Evolutionary conservation across 306 rosid species (phyloP).

Genomic region (Mimosa bimucronata): DNA sequence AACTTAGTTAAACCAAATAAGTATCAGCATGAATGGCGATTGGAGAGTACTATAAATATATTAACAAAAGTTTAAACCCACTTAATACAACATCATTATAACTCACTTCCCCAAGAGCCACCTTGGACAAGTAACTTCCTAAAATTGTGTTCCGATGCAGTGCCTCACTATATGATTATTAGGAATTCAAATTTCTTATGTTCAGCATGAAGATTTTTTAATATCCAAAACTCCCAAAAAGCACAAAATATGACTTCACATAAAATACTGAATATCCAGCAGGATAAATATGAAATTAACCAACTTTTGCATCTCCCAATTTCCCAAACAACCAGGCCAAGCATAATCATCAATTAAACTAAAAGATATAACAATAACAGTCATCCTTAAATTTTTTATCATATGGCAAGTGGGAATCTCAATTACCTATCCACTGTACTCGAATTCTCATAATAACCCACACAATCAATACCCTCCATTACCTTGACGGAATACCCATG

Average conservation of each 20-base stretch:
- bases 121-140: slow-evolving; percentile 17
- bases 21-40: not conserved
- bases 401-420: slow-evolving; percentile 15
- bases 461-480: not conserved
- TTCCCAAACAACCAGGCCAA: slow-evolving; percentile 19
- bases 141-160: slow-evolving; percentile 28
- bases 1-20: slow-evolving; percentile 26
- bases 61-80: slow-evolving; percentile 24
- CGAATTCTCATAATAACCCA: slow-evolving; percentile 28
- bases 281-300: not conserved
- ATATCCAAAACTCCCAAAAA: not conserved
- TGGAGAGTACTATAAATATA: not conserved
- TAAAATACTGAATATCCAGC: slow-evolving; percentile 21
- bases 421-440: slow-evolving; percentile 21
- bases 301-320: slow-evolving; percentile 9
- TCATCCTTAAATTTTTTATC: slow-evolving; percentile 13
- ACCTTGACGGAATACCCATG: not conserved
- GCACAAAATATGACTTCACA: not conserved
- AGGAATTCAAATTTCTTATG: slow-evolving; percentile 7
- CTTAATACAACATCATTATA: slow-evolving; percentile 17
- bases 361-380: slow-evolving; percentile 28
- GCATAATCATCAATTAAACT: not conserved
- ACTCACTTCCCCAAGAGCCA: slow-evolving; percentile 22
- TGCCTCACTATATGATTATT: slow-evolving; percentile 18
- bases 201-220: slow-evolving; percentile 32